Conservation (phyloP, 805 yeast genomes). For the Grigorovia humatica region DNA sequence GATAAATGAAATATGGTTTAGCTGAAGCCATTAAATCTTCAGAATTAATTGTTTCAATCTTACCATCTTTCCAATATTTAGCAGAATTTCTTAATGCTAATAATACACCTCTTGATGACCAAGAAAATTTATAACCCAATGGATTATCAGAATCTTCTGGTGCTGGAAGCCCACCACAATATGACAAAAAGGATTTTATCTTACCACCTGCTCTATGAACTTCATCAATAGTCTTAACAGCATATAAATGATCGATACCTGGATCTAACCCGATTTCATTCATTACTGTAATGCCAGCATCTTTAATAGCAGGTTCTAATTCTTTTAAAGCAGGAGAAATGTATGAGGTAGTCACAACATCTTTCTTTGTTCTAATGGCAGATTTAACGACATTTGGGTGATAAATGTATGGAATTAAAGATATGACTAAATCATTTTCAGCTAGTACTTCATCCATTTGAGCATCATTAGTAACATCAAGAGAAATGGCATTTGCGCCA, state of each 20-base stretch:
- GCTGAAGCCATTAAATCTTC: constrained; percentile 94
- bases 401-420: constrained; percentile 91
- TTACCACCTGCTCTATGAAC: constrained; percentile 88
- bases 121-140: constrained; percentile 95
- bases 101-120: constrained; percentile 98
- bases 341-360: constrained; percentile 94
- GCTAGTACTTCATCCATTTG: constrained; percentile 73
- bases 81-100: constrained; percentile 93
- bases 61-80: constrained; percentile 77
- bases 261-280: constrained; percentile 99
- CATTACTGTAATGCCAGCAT: constrained; percentile 96
- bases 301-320: constrained; percentile 75
- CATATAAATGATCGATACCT: constrained; percentile 96
- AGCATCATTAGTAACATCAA: constrained; percentile 74
- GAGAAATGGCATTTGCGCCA: constrained; percentile 69
- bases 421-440: constrained; percentile 76
- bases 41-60: constrained; percentile 67
- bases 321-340: constrained; percentile 84
- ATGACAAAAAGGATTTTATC: constrained; percentile 85
- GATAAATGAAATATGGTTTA: constrained; percentile 88
- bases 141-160: constrained; percentile 98
- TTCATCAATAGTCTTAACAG: constrained; percentile 95
- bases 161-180: constrained; percentile 98
- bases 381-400: constrained; percentile 90
- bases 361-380: constrained; percentile 80